phyloP scores from a whole-genome alignment of 495 filamentous ascomycete genomes.

The Podospora conica region DNA sequence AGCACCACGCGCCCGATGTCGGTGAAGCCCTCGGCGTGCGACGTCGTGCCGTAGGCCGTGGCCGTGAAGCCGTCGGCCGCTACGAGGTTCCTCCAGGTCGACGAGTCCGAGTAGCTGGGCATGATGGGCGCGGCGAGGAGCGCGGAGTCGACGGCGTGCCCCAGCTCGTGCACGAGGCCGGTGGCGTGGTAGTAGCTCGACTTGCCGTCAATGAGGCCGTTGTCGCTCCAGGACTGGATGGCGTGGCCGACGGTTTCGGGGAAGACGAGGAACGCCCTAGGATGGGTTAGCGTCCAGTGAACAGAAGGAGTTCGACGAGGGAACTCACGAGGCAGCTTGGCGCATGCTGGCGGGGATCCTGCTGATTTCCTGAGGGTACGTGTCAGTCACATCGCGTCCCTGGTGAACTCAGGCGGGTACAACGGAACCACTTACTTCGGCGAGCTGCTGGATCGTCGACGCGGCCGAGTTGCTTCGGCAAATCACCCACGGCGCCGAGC shows the following conservation, averaged over 20 bases:
- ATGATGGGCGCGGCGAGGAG: neutral
- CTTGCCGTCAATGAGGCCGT: neutral
- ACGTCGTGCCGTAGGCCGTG: conserved; percentile 4
- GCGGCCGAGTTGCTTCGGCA: conserved; percentile 1
- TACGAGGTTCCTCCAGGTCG: neutral
- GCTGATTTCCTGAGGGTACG: neutral
- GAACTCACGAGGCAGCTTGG: neutral
- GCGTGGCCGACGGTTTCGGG: neutral
- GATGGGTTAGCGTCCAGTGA: too few species aligned
- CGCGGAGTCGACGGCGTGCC: neutral
- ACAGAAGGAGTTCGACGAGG: too few species aligned
- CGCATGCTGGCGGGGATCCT: neutral
- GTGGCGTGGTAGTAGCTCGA: neutral
- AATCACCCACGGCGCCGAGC: neutral
- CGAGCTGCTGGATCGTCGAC: neutral
- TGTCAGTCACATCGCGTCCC: too few species aligned
- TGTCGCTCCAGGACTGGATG: neutral
- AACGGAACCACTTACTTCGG: too few species aligned
- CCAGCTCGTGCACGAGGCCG: neutral
- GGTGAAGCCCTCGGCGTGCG: conserved; percentile 6
- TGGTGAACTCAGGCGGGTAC: too few species aligned
- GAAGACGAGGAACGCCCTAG: conserved; percentile 2
- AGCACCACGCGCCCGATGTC: conserved; percentile 9
- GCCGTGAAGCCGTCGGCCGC: neutral
- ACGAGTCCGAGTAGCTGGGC: neutral